Percentiles rank a stretch among this genome's conserved stretches.
Evolutionary conservation across 805 yeast species (phyloP).

Genomic region (Suhomyces vadensis): DNA sequence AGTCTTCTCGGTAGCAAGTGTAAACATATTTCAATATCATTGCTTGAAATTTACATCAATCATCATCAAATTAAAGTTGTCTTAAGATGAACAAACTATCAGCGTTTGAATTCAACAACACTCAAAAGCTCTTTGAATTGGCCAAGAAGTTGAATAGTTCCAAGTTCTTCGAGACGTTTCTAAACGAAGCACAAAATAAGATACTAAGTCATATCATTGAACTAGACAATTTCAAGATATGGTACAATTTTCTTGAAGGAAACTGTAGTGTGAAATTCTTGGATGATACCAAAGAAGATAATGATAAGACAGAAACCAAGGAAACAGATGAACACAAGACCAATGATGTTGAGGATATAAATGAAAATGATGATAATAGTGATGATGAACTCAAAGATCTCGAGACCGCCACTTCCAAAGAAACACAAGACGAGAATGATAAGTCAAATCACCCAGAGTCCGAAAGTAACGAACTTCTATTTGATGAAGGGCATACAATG

Average conservation of each 20-base stretch:
- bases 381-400: conserved; percentile 10
- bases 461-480: conserved; percentile 21
- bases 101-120: conserved; percentile 37
- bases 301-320: conserved; percentile 1
- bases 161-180: conserved; percentile 37
- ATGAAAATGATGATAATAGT: conserved; percentile 1
- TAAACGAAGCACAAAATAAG: conserved; percentile 57
- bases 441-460: conserved; percentile 19
- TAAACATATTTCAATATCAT: too few relatives aligned
- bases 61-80: conserved; percentile 3
- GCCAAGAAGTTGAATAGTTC: conserved; percentile 34
- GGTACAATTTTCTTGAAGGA: conserved; percentile 51
- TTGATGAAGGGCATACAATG: conserved; percentile 45
- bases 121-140: conserved; percentile 32
- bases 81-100: conserved; percentile 37
- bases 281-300: conserved; percentile 3
- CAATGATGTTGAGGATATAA: conserved; percentile 10
- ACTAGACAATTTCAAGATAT: conserved; percentile 34
- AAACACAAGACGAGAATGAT: conserved; percentile 23
- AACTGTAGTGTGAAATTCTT: conserved; percentile 28
- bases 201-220: conserved; percentile 49
- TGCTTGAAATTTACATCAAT: too few relatives aligned
- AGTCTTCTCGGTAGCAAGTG: too few relatives aligned
- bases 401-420: conserved; percentile 10
- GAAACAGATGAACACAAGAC: conserved; percentile 4